Evolutionary conservation across 163 green algal species (phyloP).

Genomic region (Chlorella variabilis): DNA sequence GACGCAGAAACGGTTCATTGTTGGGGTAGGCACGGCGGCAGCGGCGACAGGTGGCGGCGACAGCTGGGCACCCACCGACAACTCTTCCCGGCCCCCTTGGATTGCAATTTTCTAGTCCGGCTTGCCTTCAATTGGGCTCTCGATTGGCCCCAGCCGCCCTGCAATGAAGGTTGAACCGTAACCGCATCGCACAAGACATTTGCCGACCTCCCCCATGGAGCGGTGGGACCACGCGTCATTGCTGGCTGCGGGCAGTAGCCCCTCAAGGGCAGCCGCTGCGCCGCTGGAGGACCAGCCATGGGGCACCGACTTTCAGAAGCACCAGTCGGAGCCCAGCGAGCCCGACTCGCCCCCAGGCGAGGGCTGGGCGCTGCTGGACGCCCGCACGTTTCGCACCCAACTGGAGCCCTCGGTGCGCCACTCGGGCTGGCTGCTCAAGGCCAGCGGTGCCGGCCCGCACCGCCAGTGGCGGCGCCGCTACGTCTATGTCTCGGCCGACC

Average conservation of each 20-base stretch:
- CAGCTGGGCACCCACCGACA: too few relatives aligned
- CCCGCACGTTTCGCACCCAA: not conserved
- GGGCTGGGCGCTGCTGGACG: conserved; percentile 2
- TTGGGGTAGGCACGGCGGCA: too few relatives aligned
- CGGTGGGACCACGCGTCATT: not conserved
- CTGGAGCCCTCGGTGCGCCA: not conserved
- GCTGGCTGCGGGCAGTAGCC: not conserved
- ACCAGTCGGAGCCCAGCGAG: not conserved
- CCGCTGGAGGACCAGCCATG: not conserved
- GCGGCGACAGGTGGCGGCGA: too few relatives aligned
- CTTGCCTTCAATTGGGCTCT: too few relatives aligned
- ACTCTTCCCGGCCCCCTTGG: too few relatives aligned
- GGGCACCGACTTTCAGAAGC: not conserved
- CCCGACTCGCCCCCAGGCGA: not conserved
- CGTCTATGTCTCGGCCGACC: conserved; percentile 41
- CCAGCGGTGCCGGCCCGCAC: conserved; percentile 28
- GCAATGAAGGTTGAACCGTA: not conserved
- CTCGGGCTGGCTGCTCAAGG: conserved; percentile 53
- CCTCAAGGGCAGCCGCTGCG: not conserved
- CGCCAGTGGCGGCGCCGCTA: conserved; percentile 39
- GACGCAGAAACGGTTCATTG: too few relatives aligned
- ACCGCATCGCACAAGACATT: not conserved
- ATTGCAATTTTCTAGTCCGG: too few relatives aligned
- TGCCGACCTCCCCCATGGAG: not conserved
- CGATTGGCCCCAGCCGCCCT: too few relatives aligned